Evolutionary conservation across 2,329 filamentous ascomycete genomes (phyloP).

Genomic region (Cercospora brassicicola): DNA sequence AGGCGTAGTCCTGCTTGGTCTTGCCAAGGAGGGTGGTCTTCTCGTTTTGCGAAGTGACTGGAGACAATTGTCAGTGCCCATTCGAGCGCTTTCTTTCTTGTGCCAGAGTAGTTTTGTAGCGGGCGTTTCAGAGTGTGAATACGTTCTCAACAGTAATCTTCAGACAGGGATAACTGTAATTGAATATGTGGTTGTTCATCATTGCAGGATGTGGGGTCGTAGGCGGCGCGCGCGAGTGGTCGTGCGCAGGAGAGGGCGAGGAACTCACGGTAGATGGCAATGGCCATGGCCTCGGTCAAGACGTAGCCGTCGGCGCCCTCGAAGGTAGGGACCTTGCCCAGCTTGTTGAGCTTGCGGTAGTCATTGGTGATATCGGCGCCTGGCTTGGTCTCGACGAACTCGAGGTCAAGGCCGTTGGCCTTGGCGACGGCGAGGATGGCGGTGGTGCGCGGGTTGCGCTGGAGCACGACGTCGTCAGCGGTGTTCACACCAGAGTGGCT

Average conservation of each 20-base stretch:
- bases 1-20: slow-evolving; percentile 99
- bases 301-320: slow-evolving; percentile 87
- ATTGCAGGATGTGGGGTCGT: slow-evolving; percentile 48
- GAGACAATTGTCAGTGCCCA: slow-evolving; percentile 6
- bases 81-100: background rate
- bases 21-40: slow-evolving; percentile 99
- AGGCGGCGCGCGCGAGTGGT: background rate
- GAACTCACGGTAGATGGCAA: slow-evolving; percentile 93
- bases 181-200: slow-evolving; percentile 66
- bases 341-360: slow-evolving; percentile 81
- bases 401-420: slow-evolving; percentile 92
- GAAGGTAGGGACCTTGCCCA: slow-evolving; percentile 91
- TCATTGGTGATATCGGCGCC: slow-evolving; percentile 66
- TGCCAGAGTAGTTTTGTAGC: background rate
- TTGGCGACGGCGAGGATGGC: slow-evolving; percentile 91
- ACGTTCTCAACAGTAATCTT: slow-evolving; percentile 82
- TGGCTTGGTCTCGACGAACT: slow-evolving; percentile 72
- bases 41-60: slow-evolving; percentile 99
- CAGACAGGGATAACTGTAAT: slow-evolving; percentile 96
- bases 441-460: slow-evolving; percentile 88
- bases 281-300: slow-evolving; percentile 87
- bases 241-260: background rate
- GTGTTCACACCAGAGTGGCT: background rate
- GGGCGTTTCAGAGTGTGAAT: slow-evolving; percentile 76
- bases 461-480: slow-evolving; percentile 14